Conservation (phyloP, 1,139 yeast species). For the Taphrina flavorubra region DNA sequence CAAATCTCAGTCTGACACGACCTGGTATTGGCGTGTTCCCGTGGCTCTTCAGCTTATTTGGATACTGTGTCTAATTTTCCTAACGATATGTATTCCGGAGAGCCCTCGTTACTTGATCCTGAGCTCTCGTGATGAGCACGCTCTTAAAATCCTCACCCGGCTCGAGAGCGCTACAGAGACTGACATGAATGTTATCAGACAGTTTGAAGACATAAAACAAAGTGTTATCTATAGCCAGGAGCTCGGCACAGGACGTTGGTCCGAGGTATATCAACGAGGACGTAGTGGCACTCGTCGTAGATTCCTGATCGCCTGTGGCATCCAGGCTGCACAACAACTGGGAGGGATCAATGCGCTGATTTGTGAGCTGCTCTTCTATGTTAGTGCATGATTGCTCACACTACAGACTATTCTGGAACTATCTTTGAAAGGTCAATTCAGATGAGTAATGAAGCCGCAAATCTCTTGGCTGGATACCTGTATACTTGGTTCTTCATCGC, state of each 20-base stretch:
- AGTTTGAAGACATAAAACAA: slow-evolving; percentile 77
- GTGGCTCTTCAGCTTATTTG: slow-evolving; percentile 48
- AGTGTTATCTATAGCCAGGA: slow-evolving; percentile 74
- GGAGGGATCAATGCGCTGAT: slow-evolving; percentile 92
- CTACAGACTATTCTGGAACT: slow-evolving; percentile 16
- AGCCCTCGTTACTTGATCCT: slow-evolving; percentile 60
- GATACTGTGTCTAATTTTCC: slow-evolving; percentile 46
- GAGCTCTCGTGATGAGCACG: slow-evolving; percentile 57
- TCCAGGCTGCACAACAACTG: slow-evolving; percentile 89
- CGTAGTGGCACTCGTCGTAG: slow-evolving; percentile 70
- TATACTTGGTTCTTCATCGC: slow-evolving; percentile 72
- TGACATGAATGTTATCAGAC: slow-evolving; percentile 48
- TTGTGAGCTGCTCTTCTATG: slow-evolving; percentile 48
- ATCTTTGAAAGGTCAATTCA: slow-evolving; percentile 74
- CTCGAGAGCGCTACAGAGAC: slow-evolving; percentile 51
- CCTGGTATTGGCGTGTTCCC: slow-evolving; percentile 43
- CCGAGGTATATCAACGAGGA: slow-evolving; percentile 62
- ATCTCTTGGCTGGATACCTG: slow-evolving; percentile 90
- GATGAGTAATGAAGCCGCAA: slow-evolving; percentile 77
- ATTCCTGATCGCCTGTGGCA: slow-evolving; percentile 83
- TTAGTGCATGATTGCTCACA: neutral
- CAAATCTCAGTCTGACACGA: neutral
- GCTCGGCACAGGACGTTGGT: slow-evolving; percentile 71
- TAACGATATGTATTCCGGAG: slow-evolving; percentile 55
- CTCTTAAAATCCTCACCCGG: slow-evolving; percentile 58